A percentile compares a stretch with the other conserved stretches of the same genome.
These are phyloP conservation scores for Picea sitchensis DNA, from an alignment of 75 land plant genomes.

Conservation along the genomic window DNA sequence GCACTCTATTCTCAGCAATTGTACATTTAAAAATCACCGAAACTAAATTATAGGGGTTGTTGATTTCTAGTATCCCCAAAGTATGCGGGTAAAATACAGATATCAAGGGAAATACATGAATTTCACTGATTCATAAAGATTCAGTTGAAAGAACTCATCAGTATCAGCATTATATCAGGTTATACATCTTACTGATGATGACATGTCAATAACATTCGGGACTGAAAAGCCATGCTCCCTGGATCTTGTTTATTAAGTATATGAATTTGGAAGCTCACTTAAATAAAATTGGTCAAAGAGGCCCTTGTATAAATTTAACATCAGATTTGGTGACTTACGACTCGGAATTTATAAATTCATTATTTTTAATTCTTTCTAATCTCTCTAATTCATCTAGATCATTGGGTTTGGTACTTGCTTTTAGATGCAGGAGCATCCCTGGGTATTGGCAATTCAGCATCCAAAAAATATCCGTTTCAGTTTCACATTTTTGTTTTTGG, in stretches of 20 bases:
- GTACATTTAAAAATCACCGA: not conserved
- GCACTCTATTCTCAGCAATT: slow-evolving; percentile 1
- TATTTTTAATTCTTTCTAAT: not conserved
- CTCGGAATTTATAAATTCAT: not conserved
- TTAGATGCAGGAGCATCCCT: not conserved
- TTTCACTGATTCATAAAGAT: too few species aligned
- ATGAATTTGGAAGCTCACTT: not conserved
- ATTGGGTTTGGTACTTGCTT: not conserved
- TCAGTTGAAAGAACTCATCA: too few species aligned
- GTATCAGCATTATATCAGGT: too few species aligned
- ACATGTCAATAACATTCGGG: too few species aligned
- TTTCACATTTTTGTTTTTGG: too few species aligned
- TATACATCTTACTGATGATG: too few species aligned
- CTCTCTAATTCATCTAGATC: not conserved
- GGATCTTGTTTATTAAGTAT: not conserved
- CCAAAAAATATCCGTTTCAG: too few species aligned
- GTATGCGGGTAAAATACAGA: too few species aligned
- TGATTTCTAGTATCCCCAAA: too few species aligned
- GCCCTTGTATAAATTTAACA: too few species aligned
- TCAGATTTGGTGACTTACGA: not conserved
- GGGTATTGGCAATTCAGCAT: too few species aligned
- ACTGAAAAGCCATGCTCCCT: not conserved
- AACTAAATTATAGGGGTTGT: not conserved
- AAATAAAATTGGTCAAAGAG: not conserved
- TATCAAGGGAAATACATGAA: too few species aligned